Evolutionary conservation across 2,329 filamentous ascomycete genomes (phyloP).

Genomic region (Cladosporium colombiae): DNA sequence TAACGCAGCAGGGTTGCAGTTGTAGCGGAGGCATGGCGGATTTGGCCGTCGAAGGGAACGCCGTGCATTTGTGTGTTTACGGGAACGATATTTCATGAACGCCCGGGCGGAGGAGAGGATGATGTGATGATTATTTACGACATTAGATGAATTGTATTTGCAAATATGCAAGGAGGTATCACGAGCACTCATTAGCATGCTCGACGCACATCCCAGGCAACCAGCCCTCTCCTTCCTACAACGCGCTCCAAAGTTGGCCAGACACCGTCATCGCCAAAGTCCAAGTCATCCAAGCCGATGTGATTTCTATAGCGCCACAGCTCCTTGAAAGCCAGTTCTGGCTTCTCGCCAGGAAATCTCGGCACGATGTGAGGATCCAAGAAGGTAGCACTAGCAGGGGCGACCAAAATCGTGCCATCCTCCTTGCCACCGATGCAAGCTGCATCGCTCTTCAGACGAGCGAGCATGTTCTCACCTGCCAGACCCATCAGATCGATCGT

Average conservation of each 20-base stretch:
- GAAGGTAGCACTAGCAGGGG: constrained; percentile 70
- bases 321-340: constrained; percentile 62
- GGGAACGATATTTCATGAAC: constrained; percentile 29
- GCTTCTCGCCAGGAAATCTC: constrained; percentile 5
- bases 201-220: constrained; percentile 45
- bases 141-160: background rate
- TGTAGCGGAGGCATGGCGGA: constrained; percentile 15
- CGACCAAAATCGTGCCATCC: constrained; percentile 62
- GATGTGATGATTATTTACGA: background rate
- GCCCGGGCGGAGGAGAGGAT: background rate
- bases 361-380: constrained; percentile 56
- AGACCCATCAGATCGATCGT: constrained; percentile 76
- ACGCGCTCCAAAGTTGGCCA: constrained; percentile 70
- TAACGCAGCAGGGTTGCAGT: background rate
- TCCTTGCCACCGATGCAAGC: constrained; percentile 59
- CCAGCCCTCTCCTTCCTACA: constrained; percentile 47
- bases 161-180: background rate
- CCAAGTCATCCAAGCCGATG: constrained; percentile 76
- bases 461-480: constrained; percentile 60
- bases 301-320: constrained; percentile 69
- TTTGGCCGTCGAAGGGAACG: constrained; percentile 8
- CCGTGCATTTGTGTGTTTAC: constrained; percentile 29
- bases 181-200: constrained; percentile 35
- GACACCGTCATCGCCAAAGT: constrained; percentile 75
- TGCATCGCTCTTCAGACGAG: constrained; percentile 59